Evolutionary conservation across 768 basidiomycete species (phyloP).

Genomic region (Hirschioporus abietinus): DNA sequence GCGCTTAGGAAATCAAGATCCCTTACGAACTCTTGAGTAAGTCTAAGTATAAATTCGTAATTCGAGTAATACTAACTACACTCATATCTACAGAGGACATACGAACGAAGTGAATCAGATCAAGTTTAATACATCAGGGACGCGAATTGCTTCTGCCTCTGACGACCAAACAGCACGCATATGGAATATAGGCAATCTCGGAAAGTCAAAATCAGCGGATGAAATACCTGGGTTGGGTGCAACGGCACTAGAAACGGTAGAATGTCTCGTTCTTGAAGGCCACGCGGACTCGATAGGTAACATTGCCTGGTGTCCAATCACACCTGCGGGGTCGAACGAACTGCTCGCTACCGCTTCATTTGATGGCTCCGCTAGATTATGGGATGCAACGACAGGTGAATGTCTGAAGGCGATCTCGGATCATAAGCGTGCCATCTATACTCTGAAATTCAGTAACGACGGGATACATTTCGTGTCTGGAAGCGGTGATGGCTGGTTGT

Average conservation of each 20-base stretch:
- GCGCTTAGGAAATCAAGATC: slow-evolving; percentile 44
- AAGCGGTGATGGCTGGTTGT: slow-evolving; percentile 71
- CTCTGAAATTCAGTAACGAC: slow-evolving; percentile 69
- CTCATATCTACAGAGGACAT: slow-evolving; percentile 51
- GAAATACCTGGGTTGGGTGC: slow-evolving; percentile 17
- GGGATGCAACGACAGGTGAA: slow-evolving; percentile 25
- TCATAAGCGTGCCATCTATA: slow-evolving; percentile 68
- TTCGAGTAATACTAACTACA: slow-evolving; percentile 5
- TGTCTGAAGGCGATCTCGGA: slow-evolving; percentile 50
- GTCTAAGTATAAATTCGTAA: slow-evolving; percentile 20
- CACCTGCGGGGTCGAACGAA: slow-evolving; percentile 45
- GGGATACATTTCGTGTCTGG: slow-evolving; percentile 72
- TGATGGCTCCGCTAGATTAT: slow-evolving; percentile 69
- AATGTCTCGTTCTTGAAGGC: slow-evolving; percentile 44
- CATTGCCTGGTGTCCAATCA: slow-evolving; percentile 64
- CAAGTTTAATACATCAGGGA: slow-evolving; percentile 59
- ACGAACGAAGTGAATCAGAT: slow-evolving; percentile 74
- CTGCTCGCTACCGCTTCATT: slow-evolving; percentile 75
- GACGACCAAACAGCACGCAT: slow-evolving; percentile 76
- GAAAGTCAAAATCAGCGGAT: slow-evolving; percentile 14
- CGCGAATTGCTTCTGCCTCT: slow-evolving; percentile 72
- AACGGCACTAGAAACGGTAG: slow-evolving; percentile 35
- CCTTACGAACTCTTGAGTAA: slow-evolving; percentile 60
- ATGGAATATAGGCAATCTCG: slow-evolving; percentile 58
- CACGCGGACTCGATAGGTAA: slow-evolving; percentile 62